These are phyloP conservation scores for Metarhizium robertsii DNA, from an alignment of 2,329 filamentous ascomycete species.

Conservation along the genomic window DNA sequence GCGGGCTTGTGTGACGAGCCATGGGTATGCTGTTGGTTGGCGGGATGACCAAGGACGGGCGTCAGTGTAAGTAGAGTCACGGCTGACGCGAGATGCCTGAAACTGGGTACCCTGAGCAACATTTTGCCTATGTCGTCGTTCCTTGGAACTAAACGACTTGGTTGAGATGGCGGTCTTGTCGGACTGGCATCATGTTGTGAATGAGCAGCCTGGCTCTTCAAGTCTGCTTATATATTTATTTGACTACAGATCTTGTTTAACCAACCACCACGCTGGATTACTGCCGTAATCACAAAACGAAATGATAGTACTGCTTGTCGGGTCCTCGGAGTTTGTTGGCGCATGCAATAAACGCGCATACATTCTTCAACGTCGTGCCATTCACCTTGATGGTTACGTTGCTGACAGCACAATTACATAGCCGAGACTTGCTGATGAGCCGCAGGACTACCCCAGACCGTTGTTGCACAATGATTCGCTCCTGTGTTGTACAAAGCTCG, in stretches of 20 bases:
- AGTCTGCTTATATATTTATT: background rate
- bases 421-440: background rate
- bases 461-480: background rate
- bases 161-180: background rate
- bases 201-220: background rate
- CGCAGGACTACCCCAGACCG: background rate
- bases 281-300: too few species aligned
- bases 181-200: too few species aligned
- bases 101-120: background rate
- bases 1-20: background rate
- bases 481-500: too few species aligned
- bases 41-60: background rate
- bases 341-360: background rate
- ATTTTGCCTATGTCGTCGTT: background rate
- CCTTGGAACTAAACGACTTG: background rate
- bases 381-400: background rate
- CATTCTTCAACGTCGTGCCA: too few species aligned
- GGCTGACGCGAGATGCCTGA: background rate
- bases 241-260: background rate
- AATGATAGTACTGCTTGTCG: too few species aligned
- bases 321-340: too few species aligned
- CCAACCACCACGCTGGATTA: too few species aligned
- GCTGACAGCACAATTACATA: background rate
- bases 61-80: background rate
- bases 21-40: background rate